phyloP scores from a whole-genome alignment of 192 early-diverging fungal species.

The Backusella sp. region DNA sequence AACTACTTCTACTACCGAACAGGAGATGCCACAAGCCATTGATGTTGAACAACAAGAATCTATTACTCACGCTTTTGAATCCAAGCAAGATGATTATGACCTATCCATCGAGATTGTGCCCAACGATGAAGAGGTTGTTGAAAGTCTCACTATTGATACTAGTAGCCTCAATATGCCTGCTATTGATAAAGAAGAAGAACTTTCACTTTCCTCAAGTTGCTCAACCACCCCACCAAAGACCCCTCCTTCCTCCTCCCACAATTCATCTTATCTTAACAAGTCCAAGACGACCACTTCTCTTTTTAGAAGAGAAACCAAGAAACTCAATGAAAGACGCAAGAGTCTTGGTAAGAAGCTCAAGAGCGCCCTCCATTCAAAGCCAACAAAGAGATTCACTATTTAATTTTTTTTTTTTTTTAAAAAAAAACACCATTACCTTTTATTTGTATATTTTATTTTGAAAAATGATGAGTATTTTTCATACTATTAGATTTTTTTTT shows the following conservation, averaged over 20 bases:
- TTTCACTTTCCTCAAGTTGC: neutral
- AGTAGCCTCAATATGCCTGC: neutral
- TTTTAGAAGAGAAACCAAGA: slow-evolving; percentile 11
- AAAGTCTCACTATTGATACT: neutral
- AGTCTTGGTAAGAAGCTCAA: slow-evolving; percentile 6
- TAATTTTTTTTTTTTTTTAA: neutral
- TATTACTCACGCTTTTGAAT: neutral
- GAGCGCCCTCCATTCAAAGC: neutral
- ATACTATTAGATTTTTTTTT: neutral
- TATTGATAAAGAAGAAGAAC: neutral
- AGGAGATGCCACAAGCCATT: neutral
- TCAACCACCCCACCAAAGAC: neutral
- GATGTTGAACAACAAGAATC: neutral
- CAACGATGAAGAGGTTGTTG: neutral
- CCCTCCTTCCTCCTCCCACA: neutral
- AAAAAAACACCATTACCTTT: neutral
- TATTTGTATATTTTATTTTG: neutral
- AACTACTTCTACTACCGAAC: neutral
- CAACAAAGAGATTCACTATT: neutral
- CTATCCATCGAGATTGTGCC: neutral
- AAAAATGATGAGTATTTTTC: neutral
- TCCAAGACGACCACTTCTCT: slow-evolving; percentile 6
- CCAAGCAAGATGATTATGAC: neutral
- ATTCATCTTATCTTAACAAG: neutral
- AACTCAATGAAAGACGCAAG: slow-evolving; percentile 1